These are phyloP conservation scores for Collybiopsis confluens DNA, from an alignment of 768 basidiomycete genomes.

Conservation along the genomic window DNA sequence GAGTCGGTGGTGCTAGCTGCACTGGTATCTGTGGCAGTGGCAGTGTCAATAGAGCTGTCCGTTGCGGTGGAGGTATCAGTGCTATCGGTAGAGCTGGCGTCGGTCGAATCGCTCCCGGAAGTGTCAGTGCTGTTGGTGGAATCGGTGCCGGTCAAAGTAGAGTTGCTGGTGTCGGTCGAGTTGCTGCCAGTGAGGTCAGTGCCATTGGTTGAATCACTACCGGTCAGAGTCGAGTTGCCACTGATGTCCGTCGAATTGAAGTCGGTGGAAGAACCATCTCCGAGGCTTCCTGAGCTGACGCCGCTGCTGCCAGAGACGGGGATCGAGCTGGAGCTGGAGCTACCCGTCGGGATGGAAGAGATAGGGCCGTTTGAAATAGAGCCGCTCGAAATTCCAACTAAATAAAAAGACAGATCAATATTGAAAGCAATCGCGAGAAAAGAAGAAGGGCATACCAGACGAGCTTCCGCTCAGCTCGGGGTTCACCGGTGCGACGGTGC, in stretches of 20 bases:
- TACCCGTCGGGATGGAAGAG: slow-evolving; percentile 31
- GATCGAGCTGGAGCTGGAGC: slow-evolving; percentile 32
- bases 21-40: slow-evolving; percentile 7
- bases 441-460: no score
- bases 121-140: background rate
- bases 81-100: background rate
- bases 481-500: slow-evolving; percentile 35
- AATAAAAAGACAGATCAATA: no score
- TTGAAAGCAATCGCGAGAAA: no score
- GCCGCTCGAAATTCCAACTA: slow-evolving; percentile 19
- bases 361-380: slow-evolving; percentile 30
- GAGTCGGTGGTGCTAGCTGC: slow-evolving; percentile 10
- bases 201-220: background rate
- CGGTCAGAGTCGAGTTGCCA: background rate
- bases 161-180: background rate
- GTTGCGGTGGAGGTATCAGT: slow-evolving; percentile 2
- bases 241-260: background rate
- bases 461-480: slow-evolving; percentile 32
- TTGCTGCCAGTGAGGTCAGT: background rate
- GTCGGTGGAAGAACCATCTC: background rate
- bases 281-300: background rate
- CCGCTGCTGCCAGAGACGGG: background rate
- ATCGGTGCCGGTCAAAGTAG: background rate
- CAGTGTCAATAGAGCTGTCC: slow-evolving; percentile 10
- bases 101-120: background rate